Evolutionary conservation across 176 grass and related monocot genomes (phyloP).

Genomic region (Musa itinerans): DNA sequence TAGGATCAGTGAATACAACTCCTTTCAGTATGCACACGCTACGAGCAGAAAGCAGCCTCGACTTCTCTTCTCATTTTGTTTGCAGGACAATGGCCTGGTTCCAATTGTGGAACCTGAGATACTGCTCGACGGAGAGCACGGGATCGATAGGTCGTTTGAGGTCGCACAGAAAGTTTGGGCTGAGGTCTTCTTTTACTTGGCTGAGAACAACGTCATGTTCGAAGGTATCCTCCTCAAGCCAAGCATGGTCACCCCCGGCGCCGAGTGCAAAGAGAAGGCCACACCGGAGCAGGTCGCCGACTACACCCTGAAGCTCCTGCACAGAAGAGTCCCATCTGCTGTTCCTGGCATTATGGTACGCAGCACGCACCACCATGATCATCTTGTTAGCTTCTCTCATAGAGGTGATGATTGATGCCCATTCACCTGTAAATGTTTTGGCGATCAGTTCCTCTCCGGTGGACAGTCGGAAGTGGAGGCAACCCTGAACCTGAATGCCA

Average conservation of each 20-base stretch:
- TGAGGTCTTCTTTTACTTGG: slow-evolving; percentile 3
- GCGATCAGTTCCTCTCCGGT: not conserved
- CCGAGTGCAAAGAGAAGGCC: not conserved
- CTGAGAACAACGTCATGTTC: not conserved
- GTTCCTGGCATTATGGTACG: not conserved
- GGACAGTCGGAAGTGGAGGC: slow-evolving; percentile 1
- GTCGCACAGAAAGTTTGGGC: slow-evolving; percentile 2
- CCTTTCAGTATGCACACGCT: not conserved
- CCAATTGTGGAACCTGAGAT: not conserved
- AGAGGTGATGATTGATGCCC: not conserved
- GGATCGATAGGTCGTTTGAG: not conserved
- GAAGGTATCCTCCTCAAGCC: not conserved
- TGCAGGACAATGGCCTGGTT: not conserved
- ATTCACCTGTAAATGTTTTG: not conserved
- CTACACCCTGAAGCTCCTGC: not conserved
- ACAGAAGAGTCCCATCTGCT: not conserved
- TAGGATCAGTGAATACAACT: not conserved
- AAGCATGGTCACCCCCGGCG: not conserved
- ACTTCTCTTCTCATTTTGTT: not conserved
- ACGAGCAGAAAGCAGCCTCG: not conserved
- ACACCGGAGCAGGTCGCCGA: not conserved
- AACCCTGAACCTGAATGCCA: slow-evolving; percentile 1
- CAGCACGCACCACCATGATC: not conserved
- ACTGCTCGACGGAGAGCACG: not conserved
- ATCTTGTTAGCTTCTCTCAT: not conserved